Base-by-base conservation (phyloP, 2,329 filamentous ascomycete species). In the Cercospora zeae-maydis region DNA sequence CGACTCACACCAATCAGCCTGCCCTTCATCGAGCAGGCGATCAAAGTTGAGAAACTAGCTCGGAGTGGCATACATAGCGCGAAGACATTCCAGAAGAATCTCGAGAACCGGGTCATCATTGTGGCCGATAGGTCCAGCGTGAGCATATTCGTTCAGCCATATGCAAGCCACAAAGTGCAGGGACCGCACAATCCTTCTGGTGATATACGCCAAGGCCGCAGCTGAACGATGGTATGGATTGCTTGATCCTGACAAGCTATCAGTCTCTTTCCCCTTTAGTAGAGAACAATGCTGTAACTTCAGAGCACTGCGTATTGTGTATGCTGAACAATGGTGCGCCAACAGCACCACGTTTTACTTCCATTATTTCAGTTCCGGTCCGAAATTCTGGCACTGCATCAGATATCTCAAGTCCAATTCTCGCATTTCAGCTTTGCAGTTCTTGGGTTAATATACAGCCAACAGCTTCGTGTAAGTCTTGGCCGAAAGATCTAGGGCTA, bases 71-170 rank as follows among this genome's bases (percentile, higher is more conserved):
- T 27, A 27, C 24, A 49, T 49, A 49, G 42, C 42, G 42, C 13
- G 42, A 21, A n/a, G 42, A 49, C 21, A n/a, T 27, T 27, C 24
- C 13, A 14, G 4, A n/a, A 2, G 24, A 49, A 4, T 34, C n/a
- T 34, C 31, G 49, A 6, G 49, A 53, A 34, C n/a, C 49, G 49
- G 49, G 49, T 53, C 49, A 53, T 53, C 49, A 33, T 34, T 53
- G 10, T 53, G 49, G 49, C 49, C 49, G 49, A 53, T 53, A 53
- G 49, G 30, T 53, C 19, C 42, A 49, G 21, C 42, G 42, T 49
- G 6, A 49, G 42, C 9, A 53, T 14, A 14, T 53, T 27, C 30
- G 49, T 19, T 14, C 13, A 49, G 42, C 42, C 11, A 49, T 27
- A 49, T 49, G 42, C 42, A 49, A 49, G 42, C 42, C 42, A 27